These are phyloP conservation scores for Corynespora cassiicola DNA, from an alignment of 2,329 filamentous ascomycete genomes.

Conservation along the genomic window DNA sequence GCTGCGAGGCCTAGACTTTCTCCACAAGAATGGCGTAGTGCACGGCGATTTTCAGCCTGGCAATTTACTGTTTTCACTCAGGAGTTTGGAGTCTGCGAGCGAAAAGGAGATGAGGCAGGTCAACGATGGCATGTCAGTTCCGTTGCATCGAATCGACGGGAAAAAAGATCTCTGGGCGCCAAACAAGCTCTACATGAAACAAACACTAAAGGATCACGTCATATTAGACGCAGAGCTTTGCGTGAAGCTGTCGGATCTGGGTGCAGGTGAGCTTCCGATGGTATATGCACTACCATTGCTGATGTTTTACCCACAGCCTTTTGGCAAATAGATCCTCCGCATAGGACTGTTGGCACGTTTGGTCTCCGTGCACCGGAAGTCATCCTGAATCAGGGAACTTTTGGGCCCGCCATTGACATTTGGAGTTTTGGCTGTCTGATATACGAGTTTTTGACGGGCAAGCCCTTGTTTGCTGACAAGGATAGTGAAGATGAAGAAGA, in stretches of 20 bases:
- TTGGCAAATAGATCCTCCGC: constrained; percentile 28
- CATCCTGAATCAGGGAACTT: constrained; percentile 34
- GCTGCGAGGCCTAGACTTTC: constrained; percentile 43
- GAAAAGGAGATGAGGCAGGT: constrained; percentile 26
- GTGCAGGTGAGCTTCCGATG: constrained; percentile 20
- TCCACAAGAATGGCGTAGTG: constrained; percentile 49
- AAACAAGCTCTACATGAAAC: constrained; percentile 31
- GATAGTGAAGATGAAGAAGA: constrained; percentile 23
- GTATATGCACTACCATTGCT: too few species aligned
- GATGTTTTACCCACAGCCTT: constrained; percentile 19
- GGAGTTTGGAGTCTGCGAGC: constrained; percentile 27
- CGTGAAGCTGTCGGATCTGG: constrained; percentile 40
- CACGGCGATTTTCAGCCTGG: constrained; percentile 51
- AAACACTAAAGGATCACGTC: constrained; percentile 32
- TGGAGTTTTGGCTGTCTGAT: constrained; percentile 43
- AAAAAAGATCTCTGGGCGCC: constrained; percentile 38
- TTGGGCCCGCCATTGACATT: constrained; percentile 41
- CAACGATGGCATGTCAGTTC: constrained; percentile 21
- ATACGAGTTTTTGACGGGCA: constrained; percentile 38
- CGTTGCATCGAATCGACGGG: constrained; percentile 25
- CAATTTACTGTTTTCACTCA: constrained; percentile 46
- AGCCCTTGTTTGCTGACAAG: constrained; percentile 20
- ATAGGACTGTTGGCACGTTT: constrained; percentile 27
- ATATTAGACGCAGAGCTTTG: constrained; percentile 22
- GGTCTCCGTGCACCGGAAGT: constrained; percentile 36